Percentiles rank a stretch among this genome's conserved stretches.
Evolutionary conservation across 2,329 filamentous ascomycete species (phyloP).

Genomic region (Epichloe bromicola): DNA sequence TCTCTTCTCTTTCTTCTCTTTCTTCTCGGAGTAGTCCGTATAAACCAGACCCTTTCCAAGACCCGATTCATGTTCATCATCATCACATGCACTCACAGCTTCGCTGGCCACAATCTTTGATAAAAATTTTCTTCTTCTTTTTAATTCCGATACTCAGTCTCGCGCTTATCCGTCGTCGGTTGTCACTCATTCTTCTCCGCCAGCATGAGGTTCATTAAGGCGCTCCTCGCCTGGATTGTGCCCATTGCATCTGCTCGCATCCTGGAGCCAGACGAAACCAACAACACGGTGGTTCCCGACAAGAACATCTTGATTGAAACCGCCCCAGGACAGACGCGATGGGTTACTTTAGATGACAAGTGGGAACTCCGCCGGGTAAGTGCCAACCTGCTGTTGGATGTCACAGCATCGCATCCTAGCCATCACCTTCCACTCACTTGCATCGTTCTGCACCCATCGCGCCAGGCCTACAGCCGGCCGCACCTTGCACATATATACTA

Average conservation of each 20-base stretch:
- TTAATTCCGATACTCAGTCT: background rate
- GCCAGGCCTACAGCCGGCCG: too few relatives aligned
- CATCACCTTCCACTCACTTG: too few relatives aligned
- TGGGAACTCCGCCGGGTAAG: slow-evolving; percentile 76
- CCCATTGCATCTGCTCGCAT: slow-evolving; percentile 41
- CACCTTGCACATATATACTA: too few relatives aligned
- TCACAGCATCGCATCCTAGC: too few relatives aligned
- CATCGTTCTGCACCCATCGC: too few relatives aligned
- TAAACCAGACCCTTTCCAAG: background rate
- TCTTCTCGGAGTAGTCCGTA: background rate
- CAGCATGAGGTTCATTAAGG: slow-evolving; percentile 39
- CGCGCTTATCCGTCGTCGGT: background rate
- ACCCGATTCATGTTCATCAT: too few relatives aligned
- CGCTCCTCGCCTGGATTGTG: slow-evolving; percentile 40
- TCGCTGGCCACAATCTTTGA: too few relatives aligned
- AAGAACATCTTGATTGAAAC: slow-evolving; percentile 63
- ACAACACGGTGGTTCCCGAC: slow-evolving; percentile 34
- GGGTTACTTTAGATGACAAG: slow-evolving; percentile 91
- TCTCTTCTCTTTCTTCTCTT: too few relatives aligned
- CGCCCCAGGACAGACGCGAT: slow-evolving; percentile 66
- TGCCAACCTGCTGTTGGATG: slow-evolving; percentile 5
- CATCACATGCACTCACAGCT: too few relatives aligned
- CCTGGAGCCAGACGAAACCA: slow-evolving; percentile 36
- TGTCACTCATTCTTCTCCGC: background rate
- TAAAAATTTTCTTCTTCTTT: background rate